phyloP scores from a whole-genome alignment of 352 stramenopile genomes.

The Thalassiosira exigua region DNA sequence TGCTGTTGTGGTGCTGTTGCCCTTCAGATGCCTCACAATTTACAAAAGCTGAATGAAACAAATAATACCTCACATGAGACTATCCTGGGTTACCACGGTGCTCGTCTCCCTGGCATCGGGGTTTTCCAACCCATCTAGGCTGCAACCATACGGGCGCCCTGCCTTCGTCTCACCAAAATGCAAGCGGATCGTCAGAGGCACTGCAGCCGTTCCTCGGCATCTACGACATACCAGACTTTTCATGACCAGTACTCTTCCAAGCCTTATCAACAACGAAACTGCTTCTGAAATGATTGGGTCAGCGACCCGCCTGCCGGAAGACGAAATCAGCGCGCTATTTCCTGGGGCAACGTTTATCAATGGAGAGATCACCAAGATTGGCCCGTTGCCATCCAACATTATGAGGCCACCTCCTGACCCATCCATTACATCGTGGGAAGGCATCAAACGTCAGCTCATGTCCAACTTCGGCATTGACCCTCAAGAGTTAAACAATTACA shows the following conservation, averaged over 20 bases:
- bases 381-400: conserved; percentile 6
- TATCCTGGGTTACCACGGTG: conserved; percentile 18
- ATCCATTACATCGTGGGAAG: conserved; percentile 24
- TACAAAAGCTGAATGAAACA: conserved; percentile 10
- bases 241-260: background rate
- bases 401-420: conserved; percentile 42
- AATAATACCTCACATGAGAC: conserved; percentile 17
- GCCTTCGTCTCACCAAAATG: conserved; percentile 13
- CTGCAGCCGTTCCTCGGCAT: background rate
- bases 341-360: conserved; percentile 20
- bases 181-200: background rate
- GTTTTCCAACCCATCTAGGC: conserved; percentile 3
- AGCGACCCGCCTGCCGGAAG: background rate
- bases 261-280: conserved; percentile 16
- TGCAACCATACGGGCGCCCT: conserved; percentile 2
- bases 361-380: background rate
- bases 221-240: background rate
- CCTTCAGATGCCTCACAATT: background rate
- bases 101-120: conserved; percentile 15
- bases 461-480: conserved; percentile 76
- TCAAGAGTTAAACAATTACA: conserved; percentile 71
- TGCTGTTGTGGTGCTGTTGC: too few species aligned
- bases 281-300: conserved; percentile 15
- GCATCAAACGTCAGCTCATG: conserved; percentile 55
- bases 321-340: conserved; percentile 34